Base-by-base conservation (phyloP, 2,329 filamentous ascomycete genomes). In the Ambrosiella cleistominuta region DNA sequence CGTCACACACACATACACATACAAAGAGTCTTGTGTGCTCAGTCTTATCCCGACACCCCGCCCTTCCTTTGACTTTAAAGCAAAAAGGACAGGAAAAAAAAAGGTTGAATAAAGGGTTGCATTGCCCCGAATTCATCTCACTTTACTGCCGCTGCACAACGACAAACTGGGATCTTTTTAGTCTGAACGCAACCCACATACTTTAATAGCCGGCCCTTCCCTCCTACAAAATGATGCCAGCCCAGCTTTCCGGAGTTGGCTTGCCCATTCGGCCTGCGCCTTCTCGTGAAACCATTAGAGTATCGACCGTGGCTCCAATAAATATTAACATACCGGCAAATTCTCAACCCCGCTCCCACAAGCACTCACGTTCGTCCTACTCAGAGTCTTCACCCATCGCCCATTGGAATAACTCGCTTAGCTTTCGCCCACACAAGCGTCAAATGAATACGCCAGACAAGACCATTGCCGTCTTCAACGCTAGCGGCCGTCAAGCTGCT, bases 381-480 rank as follows among this genome's bases (percentile, higher is more conserved):
- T 79, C 78, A 35, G 78, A 81, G 58, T 70, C 73, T n/a, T 81
- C 78, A 7, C 75, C 78, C 8, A 71, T 81, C 54, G 70, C 73
- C 56, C 78, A 78, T 13, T 71, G 78, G 63, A 81, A 80, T 63
- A 81, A 79, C 63, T 81, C 78, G 19, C 64, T 80, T 60, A 80
- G 74, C n/a, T 80, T 80, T 64, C 78, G 79, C 17, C 78, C 79
- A 13, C 69, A 75, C 52, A 81, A 81, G 68, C 74, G 79, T 63
- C 71, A 77, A 64, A 80, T 78, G 71, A 75, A 76, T 61, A 72
- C 74, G 37, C 77, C 78, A 50, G 76, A 79, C 68, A 93, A 90
- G 74, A 93, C 86, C 58, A 88, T 95, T 66, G 91, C 90, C 68
- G 84, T 95, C 67, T 90, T 97, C 73, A 97, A 97, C 72, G 88